Conservation (phyloP, 1,284 basidiomycete genomes). For the Puccinia hordei region DNA sequence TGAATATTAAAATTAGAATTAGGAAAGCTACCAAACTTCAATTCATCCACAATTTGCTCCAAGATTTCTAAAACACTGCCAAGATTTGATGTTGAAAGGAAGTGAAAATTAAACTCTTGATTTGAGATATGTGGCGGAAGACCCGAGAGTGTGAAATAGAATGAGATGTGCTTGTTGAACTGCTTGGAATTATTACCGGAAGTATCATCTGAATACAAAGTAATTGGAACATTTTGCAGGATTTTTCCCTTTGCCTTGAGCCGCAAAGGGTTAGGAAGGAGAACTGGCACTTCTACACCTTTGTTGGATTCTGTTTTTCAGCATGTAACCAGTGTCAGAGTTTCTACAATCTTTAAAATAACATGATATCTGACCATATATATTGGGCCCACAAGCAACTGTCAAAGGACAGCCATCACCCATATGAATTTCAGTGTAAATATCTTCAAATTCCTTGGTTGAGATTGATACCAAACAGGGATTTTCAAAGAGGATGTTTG, state of each 20-base stretch:
- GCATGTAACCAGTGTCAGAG: too few species aligned
- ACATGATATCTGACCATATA: too few species aligned
- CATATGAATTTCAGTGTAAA: background rate
- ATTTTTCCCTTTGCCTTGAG: slow-evolving; percentile 32
- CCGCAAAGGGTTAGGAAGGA: slow-evolving; percentile 47
- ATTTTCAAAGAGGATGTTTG: background rate
- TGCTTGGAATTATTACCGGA: slow-evolving; percentile 34
- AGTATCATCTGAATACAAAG: slow-evolving; percentile 21
- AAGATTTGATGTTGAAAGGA: slow-evolving; percentile 2
- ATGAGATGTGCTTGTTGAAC: too few species aligned
- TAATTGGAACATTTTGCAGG: slow-evolving; percentile 29
- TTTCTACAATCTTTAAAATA: too few species aligned
- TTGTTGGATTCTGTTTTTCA: background rate
- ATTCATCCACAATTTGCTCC: slow-evolving; percentile 58
- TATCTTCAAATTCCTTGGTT: background rate
- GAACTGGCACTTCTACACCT: too few species aligned
- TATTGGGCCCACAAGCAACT: too few species aligned
- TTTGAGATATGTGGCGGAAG: slow-evolving; percentile 19
- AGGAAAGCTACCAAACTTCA: slow-evolving; percentile 55
- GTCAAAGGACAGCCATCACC: too few species aligned
- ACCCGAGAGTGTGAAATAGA: slow-evolving; percentile 23
- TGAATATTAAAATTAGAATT: too few species aligned
- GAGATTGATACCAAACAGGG: background rate
- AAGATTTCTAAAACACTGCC: background rate
- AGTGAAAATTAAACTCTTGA: slow-evolving; percentile 32